Conservation (phyloP, 139 green algal species). For the Haematococcus lacustris region DNA sequence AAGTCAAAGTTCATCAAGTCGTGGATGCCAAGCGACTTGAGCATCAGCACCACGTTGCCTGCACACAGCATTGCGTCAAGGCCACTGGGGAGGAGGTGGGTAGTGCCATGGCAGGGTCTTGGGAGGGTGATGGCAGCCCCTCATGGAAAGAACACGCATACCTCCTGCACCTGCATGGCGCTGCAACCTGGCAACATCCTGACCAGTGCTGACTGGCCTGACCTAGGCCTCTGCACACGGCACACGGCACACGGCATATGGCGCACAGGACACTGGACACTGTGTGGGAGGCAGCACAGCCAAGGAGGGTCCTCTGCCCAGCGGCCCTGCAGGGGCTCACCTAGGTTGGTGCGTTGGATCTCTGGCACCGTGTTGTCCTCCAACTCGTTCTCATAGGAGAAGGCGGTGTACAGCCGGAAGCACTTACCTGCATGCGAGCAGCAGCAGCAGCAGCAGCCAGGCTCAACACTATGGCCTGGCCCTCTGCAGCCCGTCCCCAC, state of each 20-base stretch:
- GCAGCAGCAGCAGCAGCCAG: constrained; percentile 6
- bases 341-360: constrained; percentile 96
- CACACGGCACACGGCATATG: no score
- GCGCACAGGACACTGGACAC: no score
- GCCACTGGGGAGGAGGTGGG: no score
- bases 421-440: constrained; percentile 73
- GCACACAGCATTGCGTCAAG: constrained; percentile 8
- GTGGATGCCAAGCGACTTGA: constrained; percentile 92
- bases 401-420: constrained; percentile 94
- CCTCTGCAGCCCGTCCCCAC: no score
- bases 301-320: no score
- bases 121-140: not conserved
- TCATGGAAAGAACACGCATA: no score
- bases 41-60: constrained; percentile 66
- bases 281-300: no score
- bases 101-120: constrained; percentile 45
- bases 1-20: constrained; percentile 98
- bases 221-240: no score
- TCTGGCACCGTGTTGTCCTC: constrained; percentile 95
- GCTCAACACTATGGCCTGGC: no score
- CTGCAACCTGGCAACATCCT: no score
- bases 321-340: constrained; percentile 21
- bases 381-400: constrained; percentile 91
- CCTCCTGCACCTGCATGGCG: no score
- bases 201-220: no score